These are phyloP conservation scores for Morella rubra DNA, from an alignment of 306 rosid genomes.

Conservation along the genomic window DNA sequence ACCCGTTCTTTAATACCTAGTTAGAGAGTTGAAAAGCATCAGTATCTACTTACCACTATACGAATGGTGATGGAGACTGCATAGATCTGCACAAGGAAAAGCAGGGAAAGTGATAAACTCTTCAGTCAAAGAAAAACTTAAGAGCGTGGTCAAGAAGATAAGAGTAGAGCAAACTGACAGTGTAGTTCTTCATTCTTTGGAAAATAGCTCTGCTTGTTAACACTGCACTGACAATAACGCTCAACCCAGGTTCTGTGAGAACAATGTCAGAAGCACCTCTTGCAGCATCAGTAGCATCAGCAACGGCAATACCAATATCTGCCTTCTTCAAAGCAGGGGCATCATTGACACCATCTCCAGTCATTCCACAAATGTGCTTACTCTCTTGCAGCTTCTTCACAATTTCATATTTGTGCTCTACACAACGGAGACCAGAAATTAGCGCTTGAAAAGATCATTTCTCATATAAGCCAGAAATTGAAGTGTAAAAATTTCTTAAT, in stretches of 20 bases:
- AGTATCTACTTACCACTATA: conserved; percentile 75
- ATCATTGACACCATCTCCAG: conserved; percentile 98
- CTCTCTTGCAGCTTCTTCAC: conserved; percentile 95
- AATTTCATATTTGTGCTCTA: conserved; percentile 96
- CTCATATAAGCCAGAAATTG: neutral
- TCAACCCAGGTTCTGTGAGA: conserved; percentile 94
- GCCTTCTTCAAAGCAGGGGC: conserved; percentile 99
- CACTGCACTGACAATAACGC: conserved; percentile 97
- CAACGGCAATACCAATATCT: conserved; percentile 97
- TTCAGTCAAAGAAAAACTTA: conserved; percentile 16
- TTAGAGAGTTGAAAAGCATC: neutral
- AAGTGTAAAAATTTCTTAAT: neutral
- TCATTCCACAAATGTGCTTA: conserved; percentile 99
- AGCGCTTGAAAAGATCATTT: conserved; percentile 9
- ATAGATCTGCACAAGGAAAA: conserved; percentile 63
- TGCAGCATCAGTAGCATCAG: conserved; percentile 99
- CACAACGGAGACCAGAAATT: conserved; percentile 1
- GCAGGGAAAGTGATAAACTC: neutral
- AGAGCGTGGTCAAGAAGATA: neutral
- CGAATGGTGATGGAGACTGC: conserved; percentile 99
- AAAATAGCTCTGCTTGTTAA: conserved; percentile 93
- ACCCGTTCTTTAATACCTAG: neutral
- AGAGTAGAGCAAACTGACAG: conserved; percentile 49
- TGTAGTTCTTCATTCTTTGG: conserved; percentile 98
- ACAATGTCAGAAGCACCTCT: conserved; percentile 96